phyloP scores from a whole-genome alignment of 2,329 filamentous ascomycete species.

The Podosphaera aphanis region DNA sequence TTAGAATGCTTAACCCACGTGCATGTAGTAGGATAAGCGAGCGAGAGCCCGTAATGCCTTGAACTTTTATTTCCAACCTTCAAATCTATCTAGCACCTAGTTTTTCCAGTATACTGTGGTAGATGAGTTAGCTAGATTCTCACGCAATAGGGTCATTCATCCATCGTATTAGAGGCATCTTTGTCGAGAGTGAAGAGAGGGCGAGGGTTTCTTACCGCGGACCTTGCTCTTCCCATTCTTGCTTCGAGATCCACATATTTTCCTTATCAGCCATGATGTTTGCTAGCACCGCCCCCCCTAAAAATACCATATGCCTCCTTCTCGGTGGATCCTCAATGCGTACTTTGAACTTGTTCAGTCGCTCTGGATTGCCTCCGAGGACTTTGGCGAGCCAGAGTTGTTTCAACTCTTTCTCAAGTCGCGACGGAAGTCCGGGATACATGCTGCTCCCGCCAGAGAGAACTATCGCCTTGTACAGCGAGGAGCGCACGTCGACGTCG shows the following conservation, averaged over 20 bases:
- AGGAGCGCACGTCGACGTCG: constrained; percentile 82
- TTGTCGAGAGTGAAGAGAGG: too few species aligned
- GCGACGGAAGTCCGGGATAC: constrained; percentile 87
- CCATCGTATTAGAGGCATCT: too few species aligned
- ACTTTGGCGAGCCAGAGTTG: constrained; percentile 93
- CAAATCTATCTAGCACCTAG: constrained; percentile 51
- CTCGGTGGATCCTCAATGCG: constrained; percentile 93
- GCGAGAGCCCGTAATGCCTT: not conserved
- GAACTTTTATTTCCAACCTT: not conserved
- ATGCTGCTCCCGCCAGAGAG: constrained; percentile 93
- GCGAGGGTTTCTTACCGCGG: not conserved
- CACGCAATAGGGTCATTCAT: too few species aligned
- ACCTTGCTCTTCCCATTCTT: constrained; percentile 92
- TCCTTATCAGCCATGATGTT: constrained; percentile 99
- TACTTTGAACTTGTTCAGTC: constrained; percentile 97
- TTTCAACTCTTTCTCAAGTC: constrained; percentile 95
- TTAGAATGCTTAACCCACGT: not conserved
- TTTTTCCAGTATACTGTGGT: constrained; percentile 58
- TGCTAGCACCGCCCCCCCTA: constrained; percentile 84
- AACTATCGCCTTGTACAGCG: constrained; percentile 91
- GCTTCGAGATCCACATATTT: constrained; percentile 65
- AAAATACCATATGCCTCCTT: constrained; percentile 96
- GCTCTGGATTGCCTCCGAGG: constrained; percentile 72
- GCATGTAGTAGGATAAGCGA: not conserved
- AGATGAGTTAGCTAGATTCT: not conserved